Evolutionary conservation across 2,329 filamentous ascomycete species (phyloP).

Genomic region (Neofusicoccum cordaticola): DNA sequence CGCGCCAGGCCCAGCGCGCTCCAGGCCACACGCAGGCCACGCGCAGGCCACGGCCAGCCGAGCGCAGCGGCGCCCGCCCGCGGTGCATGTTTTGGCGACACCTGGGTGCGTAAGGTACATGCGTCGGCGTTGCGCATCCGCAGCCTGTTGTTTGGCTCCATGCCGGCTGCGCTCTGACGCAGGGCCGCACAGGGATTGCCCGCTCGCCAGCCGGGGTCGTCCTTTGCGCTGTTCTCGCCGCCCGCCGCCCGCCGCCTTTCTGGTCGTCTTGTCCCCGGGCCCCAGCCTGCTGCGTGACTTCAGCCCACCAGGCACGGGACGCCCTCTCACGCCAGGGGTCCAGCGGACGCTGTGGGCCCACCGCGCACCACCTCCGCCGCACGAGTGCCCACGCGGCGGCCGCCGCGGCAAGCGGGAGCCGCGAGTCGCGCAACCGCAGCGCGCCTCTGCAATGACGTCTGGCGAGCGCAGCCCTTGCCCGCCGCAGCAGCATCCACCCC

Average conservation of each 20-base stretch:
- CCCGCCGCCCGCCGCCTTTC: not conserved
- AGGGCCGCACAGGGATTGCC: constrained; percentile 2
- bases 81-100: not conserved
- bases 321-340: not conserved
- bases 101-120: not conserved
- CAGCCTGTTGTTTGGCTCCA: constrained; percentile 4
- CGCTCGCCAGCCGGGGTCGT: not conserved
- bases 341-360: not conserved
- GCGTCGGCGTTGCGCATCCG: not conserved
- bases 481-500: too few relatives aligned
- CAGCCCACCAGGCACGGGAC: not conserved
- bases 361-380: not conserved
- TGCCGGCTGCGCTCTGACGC: constrained; percentile 10
- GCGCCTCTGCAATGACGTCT: not conserved
- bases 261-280: not conserved
- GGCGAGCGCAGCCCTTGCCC: too few relatives aligned
- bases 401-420: not conserved
- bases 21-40: not conserved
- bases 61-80: not conserved
- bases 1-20: not conserved
- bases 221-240: constrained; percentile 6
- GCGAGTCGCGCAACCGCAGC: not conserved
- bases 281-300: not conserved
- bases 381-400: not conserved
- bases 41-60: not conserved